phyloP scores from a whole-genome alignment of 306 rosid genomes.

The Bauhinia variegata region DNA sequence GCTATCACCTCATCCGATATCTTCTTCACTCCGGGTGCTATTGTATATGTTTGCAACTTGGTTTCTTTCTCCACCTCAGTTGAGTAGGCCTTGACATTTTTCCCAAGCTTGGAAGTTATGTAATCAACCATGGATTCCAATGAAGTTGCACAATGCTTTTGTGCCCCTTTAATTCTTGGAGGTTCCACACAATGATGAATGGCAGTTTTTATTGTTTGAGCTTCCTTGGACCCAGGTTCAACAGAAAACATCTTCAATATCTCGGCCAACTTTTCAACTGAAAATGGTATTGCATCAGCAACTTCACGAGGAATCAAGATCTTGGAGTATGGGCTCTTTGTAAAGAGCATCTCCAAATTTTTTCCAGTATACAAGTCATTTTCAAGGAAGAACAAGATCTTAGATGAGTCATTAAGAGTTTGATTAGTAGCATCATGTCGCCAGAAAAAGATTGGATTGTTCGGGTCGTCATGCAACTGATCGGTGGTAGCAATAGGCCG shows the following conservation, averaged over 20 bases:
- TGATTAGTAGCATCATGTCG: no score
- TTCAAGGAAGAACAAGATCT: neutral
- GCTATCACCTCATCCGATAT: neutral
- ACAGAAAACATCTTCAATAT: constrained; percentile 49
- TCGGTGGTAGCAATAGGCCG: no score
- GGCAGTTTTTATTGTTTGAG: constrained; percentile 49
- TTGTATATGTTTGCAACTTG: constrained; percentile 39
- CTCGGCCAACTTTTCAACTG: constrained; percentile 42
- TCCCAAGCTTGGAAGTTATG: constrained; percentile 52
- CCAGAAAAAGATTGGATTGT: no score
- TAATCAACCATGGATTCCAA: constrained; percentile 90
- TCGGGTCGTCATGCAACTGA: no score
- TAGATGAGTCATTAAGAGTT: no score
- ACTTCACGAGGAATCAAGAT: constrained; percentile 26
- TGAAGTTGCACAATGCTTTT: constrained; percentile 80
- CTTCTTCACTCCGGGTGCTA: constrained; percentile 38
- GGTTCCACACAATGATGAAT: constrained; percentile 57
- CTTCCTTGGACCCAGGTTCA: constrained; percentile 47
- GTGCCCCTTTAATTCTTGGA: constrained; percentile 56
- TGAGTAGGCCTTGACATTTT: constrained; percentile 33
- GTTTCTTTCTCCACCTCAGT: constrained; percentile 52
- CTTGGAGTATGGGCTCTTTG: no score
- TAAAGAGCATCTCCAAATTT: no score
- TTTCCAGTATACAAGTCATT: no score
- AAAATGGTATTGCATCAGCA: constrained; percentile 50